Percentiles rank a stretch among this genome's conserved stretches.
Evolutionary conservation across 2,329 filamentous ascomycete species (phyloP).

Genomic region (Alternaria triticina): DNA sequence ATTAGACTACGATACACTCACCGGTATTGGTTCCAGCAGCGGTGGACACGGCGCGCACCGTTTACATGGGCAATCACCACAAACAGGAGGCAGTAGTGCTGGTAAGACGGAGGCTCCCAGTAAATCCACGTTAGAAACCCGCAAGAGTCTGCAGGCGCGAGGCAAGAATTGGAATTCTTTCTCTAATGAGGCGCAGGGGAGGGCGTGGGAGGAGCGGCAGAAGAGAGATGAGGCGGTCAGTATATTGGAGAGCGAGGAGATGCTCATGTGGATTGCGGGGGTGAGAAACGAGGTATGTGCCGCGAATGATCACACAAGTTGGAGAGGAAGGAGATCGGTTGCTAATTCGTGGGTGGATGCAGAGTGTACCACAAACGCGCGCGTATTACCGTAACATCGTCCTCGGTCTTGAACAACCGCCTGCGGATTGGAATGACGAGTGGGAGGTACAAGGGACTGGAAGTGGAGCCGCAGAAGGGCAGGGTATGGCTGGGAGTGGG

Average conservation of each 20-base stretch:
- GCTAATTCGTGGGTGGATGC: not conserved
- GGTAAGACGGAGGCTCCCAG: not conserved
- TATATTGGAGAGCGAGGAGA: constrained; percentile 45
- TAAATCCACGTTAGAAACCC: constrained; percentile 23
- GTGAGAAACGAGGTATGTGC: constrained; percentile 42
- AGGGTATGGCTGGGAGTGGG: not conserved
- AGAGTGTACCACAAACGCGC: constrained; percentile 42
- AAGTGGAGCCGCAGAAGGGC: constrained; percentile 9
- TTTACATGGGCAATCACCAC: not conserved
- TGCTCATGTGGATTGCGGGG: constrained; percentile 45
- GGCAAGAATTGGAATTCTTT: constrained; percentile 7
- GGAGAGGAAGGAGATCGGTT: not conserved
- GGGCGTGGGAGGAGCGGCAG: constrained; percentile 27
- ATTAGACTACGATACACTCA: not conserved
- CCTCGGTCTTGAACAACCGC: not conserved
- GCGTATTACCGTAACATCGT: constrained; percentile 40
- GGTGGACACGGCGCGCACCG: not conserved
- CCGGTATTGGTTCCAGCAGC: not conserved
- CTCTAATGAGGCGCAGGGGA: not conserved
- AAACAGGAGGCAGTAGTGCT: not conserved
- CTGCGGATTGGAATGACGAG: constrained; percentile 27
- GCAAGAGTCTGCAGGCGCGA: constrained; percentile 38
- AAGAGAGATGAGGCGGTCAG: constrained; percentile 36
- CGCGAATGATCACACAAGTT: not conserved
- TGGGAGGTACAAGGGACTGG: constrained; percentile 23